Conservation (phyloP, 1,284 basidiomycete genomes). For the Ustilago bromivora region DNA sequence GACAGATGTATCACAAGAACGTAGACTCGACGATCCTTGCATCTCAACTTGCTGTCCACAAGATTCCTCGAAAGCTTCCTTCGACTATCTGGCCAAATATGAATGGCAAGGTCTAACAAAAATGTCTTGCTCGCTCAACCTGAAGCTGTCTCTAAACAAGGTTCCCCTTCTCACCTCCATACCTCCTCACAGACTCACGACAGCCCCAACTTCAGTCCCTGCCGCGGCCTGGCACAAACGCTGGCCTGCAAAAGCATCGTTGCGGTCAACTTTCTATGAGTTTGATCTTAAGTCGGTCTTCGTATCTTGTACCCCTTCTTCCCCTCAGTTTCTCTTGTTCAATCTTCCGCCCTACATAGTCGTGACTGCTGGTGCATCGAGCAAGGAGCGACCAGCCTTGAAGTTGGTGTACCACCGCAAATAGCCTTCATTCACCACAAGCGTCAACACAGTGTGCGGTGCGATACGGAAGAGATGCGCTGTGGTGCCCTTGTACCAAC, state of each 20-base stretch:
- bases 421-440: conserved; percentile 60
- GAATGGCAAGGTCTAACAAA: background rate
- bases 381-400: conserved; percentile 47
- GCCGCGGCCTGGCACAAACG: background rate
- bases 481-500: conserved; percentile 71
- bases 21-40: conserved; percentile 10
- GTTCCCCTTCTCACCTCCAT: no score
- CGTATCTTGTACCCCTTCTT: background rate
- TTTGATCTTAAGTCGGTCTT: background rate
- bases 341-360: conserved; percentile 15
- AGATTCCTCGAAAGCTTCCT: conserved; percentile 29
- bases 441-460: conserved; percentile 66
- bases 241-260: background rate
- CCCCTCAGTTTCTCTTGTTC: no score
- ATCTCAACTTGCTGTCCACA: conserved; percentile 5
- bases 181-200: background rate
- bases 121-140: background rate
- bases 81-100: background rate
- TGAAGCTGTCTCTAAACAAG: background rate
- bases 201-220: background rate
- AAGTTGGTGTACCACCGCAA: conserved; percentile 59
- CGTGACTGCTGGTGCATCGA: conserved; percentile 42
- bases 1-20: background rate
- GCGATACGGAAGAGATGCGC: conserved; percentile 67
- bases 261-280: background rate